A percentile compares a stretch with the other conserved stretches of the same genome.
phyloP scores from a whole-genome alignment of 352 stramenopile species.

The Saprolegnia diclina region DNA sequence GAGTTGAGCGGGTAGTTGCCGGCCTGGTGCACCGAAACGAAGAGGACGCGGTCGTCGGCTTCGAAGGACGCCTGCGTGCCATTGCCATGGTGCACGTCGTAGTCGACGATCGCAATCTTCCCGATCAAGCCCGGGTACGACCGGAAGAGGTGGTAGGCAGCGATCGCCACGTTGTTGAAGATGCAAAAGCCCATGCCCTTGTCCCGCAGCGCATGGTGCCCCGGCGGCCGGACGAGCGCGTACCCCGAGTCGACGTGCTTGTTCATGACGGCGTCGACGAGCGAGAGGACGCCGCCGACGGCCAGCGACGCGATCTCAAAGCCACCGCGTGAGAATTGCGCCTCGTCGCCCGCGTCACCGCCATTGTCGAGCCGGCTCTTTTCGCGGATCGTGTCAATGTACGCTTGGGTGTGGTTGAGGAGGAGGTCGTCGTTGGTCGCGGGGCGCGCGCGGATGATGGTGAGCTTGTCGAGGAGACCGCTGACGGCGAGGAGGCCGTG shows the following conservation, averaged over 20 bases:
- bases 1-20: conserved; percentile 75
- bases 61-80: conserved; percentile 91
- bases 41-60: conserved; percentile 62
- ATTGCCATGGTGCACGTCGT: conserved; percentile 95
- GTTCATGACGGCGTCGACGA: conserved; percentile 51
- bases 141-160: conserved; percentile 41
- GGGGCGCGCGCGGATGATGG: conserved; percentile 31
- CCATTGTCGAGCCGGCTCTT: conserved; percentile 51
- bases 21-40: conserved; percentile 72
- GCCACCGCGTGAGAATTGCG: conserved; percentile 60
- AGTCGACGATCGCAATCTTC: conserved; percentile 92
- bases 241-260: conserved; percentile 44
- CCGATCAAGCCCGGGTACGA: conserved; percentile 65
- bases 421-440: conserved; percentile 47
- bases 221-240: conserved; percentile 59
- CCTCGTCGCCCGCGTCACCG: conserved; percentile 63
- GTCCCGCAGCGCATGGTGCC: conserved; percentile 54
- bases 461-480: conserved; percentile 49
- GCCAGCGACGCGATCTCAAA: conserved; percentile 74
- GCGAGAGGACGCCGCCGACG: conserved; percentile 51
- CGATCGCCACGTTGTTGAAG: conserved; percentile 68
- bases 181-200: conserved; percentile 67
- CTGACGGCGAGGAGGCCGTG: conserved; percentile 71
- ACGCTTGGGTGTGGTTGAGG: conserved; percentile 49
- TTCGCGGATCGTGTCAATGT: conserved; percentile 47